Base-by-base conservation (phyloP, 2,329 filamentous ascomycete species). In the Nigrograna mackinnonii region DNA sequence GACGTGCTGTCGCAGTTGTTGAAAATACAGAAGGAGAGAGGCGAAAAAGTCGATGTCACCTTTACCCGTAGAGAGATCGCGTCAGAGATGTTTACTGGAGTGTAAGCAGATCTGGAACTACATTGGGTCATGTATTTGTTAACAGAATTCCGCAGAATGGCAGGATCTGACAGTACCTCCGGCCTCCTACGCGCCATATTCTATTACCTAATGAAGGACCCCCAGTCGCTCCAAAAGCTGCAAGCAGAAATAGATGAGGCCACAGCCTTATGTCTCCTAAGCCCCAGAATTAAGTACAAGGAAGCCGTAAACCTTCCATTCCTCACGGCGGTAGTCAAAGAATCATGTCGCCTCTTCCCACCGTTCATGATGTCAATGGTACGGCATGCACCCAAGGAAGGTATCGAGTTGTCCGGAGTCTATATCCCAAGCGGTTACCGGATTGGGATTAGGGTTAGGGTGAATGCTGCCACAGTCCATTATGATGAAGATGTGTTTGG, bases 401-500 rank as follows among this genome's bases (percentile, higher is more conserved):
- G 57, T 12, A 36, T 52, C 2, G 40, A 43, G 19, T 41, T 60
- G 3, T 42, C 44, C 7, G 50, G 45, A 16, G 39, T 49, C 13
- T 59, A 54, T 37, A 55, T 74, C 14, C 66, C 70, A 2, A 57
- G 51, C 2, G 68, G 67, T 4, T 59, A 50, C 41, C 41, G 42
- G 9, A 59, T 70, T 6, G 61, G 66, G 3, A 65, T 70, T 24
- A n/a, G n/a, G n/a, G n/a, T n/a, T n/a, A n/a, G n/a, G n/a, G n/a
- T n/a, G n/a, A 71, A 66, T 24, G 60, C 69, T 2, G 61, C 58
- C 37, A 61, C 66, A 16, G 56, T 66, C 2, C 68, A 67, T 19
- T 58, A 61, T 5, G 73, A 79, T 52, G 58, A 57, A 33, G 44
- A 36, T 0, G 51, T 75, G 3, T 80, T 74, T 50, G 78, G 76